Conservation (phyloP, 1,139 yeast genomes). For the Nadsonia commutata region DNA sequence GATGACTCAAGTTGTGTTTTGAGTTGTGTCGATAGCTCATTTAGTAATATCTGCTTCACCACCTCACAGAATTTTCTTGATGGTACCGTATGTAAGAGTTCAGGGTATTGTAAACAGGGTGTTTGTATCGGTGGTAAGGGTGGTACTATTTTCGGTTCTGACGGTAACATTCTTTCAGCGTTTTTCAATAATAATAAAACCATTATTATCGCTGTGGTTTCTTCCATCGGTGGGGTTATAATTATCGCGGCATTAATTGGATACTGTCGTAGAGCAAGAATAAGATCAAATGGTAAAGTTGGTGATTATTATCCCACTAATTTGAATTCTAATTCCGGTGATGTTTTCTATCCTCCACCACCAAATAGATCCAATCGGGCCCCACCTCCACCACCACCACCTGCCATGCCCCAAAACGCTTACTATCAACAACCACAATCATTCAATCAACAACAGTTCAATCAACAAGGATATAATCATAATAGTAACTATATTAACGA, state of each 20-base stretch:
- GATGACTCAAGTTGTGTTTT: conserved; percentile 20
- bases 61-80: conserved; percentile 24
- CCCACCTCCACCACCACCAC: not conserved
- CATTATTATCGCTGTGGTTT: conserved; percentile 12
- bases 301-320: not conserved
- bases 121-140: conserved; percentile 18
- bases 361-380: not conserved
- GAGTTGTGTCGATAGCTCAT: conserved; percentile 19
- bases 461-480: not conserved
- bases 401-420: not conserved
- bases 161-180: conserved; percentile 9
- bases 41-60: conserved; percentile 17
- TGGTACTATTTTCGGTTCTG: conserved; percentile 6
- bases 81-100: conserved; percentile 25
- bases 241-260: conserved; percentile 5
- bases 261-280: not conserved
- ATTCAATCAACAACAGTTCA: not conserved
- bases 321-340: not conserved
- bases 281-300: not conserved
- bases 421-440: not conserved
- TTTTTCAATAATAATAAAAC: conserved; percentile 8
- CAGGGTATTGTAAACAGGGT: conserved; percentile 22
- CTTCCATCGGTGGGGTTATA: conserved; percentile 7
- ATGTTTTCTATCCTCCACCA: not conserved
- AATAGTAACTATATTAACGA: not conserved